Evolutionary conservation across 1,284 basidiomycete species (phyloP).

Genomic region (Coniferiporia weirii): DNA sequence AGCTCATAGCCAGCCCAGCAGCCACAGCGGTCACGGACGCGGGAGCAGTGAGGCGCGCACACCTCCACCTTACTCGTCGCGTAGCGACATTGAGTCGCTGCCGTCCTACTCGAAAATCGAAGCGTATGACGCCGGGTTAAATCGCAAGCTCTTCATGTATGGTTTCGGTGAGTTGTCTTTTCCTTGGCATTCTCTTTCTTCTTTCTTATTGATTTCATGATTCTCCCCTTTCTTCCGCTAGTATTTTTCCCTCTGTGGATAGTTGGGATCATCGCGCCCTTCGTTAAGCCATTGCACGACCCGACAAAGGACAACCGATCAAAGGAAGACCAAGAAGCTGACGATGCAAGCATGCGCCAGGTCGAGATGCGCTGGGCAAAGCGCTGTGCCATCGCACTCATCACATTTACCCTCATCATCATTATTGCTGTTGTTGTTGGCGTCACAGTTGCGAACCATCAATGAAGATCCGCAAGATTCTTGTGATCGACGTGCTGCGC

Average conservation of each 20-base stretch:
- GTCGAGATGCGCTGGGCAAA: slow-evolving; percentile 16
- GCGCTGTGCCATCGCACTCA: slow-evolving; percentile 15
- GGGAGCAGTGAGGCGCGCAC: slow-evolving; percentile 1
- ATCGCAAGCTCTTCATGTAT: slow-evolving; percentile 18
- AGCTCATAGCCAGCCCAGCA: background rate
- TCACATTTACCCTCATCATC: slow-evolving; percentile 6
- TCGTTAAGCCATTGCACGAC: slow-evolving; percentile 10
- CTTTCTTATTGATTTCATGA: background rate
- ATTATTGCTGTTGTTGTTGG: slow-evolving; percentile 12
- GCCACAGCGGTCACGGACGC: background rate
- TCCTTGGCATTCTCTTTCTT: background rate
- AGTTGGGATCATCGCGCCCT: slow-evolving; percentile 15
- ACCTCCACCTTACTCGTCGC: slow-evolving; percentile 11
- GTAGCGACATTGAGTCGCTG: slow-evolving; percentile 14
- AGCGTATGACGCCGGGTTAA: slow-evolving; percentile 12
- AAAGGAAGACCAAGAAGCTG: slow-evolving; percentile 15
- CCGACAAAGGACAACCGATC: slow-evolving; percentile 14
- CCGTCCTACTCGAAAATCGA: slow-evolving; percentile 12
- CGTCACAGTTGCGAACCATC: slow-evolving; percentile 11
- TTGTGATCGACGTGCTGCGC: background rate
- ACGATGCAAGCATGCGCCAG: slow-evolving; percentile 10
- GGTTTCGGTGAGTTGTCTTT: slow-evolving; percentile 12
- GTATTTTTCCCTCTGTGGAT: slow-evolving; percentile 20
- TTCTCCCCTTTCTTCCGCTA: background rate
- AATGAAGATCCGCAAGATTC: background rate